Evolutionary conservation across 2,329 filamentous ascomycete genomes (phyloP).

Genomic region (Spiromastix sp.): DNA sequence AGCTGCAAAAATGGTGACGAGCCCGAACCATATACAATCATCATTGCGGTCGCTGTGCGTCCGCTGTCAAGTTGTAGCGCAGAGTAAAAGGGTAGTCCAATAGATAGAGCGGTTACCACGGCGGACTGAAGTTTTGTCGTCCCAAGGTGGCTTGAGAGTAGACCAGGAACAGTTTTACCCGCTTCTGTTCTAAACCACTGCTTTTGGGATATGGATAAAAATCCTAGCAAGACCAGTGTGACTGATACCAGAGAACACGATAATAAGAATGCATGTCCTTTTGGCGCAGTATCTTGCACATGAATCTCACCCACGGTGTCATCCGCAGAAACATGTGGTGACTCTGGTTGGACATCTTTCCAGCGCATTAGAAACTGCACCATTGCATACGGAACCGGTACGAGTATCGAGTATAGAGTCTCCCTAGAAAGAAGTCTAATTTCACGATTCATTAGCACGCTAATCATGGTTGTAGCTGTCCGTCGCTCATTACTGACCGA

Average conservation of each 20-base stretch:
- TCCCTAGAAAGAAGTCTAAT: slow-evolving; percentile 2
- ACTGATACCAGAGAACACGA: slow-evolving; percentile 20
- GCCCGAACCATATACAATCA: slow-evolving; percentile 22
- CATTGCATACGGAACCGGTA: slow-evolving; percentile 1
- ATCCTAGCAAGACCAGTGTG: slow-evolving; percentile 23
- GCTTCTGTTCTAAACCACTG: too few relatives aligned
- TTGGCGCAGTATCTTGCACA: not conserved
- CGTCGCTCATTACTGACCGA: too few relatives aligned
- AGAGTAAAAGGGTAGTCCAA: slow-evolving; percentile 47
- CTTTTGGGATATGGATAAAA: too few relatives aligned
- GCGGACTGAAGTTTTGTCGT: slow-evolving; percentile 12
- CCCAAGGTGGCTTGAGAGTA: too few relatives aligned
- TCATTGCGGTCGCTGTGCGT: slow-evolving; percentile 41
- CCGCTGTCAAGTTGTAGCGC: slow-evolving; percentile 45
- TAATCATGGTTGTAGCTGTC: too few relatives aligned
- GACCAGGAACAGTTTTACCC: too few relatives aligned
- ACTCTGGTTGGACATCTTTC: not conserved
- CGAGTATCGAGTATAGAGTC: not conserved
- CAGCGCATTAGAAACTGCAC: not conserved
- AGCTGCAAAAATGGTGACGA: not conserved
- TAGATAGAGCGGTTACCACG: slow-evolving; percentile 26
- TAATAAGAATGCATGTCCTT: not conserved
- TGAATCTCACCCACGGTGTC: not conserved
- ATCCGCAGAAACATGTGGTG: not conserved
- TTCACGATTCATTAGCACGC: too few relatives aligned